Evolutionary conservation across 1,284 basidiomycete species (phyloP).

Genomic region (Trichosporon coremiiforme): DNA sequence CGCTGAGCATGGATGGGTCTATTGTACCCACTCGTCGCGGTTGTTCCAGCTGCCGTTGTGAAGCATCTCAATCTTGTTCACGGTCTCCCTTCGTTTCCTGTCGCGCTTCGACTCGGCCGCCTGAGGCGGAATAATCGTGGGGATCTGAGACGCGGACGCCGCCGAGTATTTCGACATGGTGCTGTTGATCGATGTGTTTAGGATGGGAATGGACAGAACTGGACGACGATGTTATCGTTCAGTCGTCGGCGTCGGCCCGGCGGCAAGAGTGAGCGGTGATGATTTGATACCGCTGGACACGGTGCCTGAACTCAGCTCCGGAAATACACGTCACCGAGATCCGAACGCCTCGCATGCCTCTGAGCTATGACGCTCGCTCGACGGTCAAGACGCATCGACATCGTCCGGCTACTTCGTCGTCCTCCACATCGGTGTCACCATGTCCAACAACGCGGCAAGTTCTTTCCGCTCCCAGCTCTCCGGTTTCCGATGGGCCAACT

Average conservation of each 20-base stretch:
- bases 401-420: neutral
- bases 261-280: neutral
- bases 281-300: neutral
- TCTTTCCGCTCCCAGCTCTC: slow-evolving; percentile 55
- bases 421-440: slow-evolving; percentile 22
- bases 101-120: slow-evolving; percentile 58
- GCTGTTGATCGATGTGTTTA: neutral
- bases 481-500: slow-evolving; percentile 80
- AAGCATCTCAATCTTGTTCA: slow-evolving; percentile 59
- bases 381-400: neutral
- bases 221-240: neutral
- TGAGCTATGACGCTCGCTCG: slow-evolving; percentile 9
- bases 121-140: slow-evolving; percentile 49
- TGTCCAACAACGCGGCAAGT: slow-evolving; percentile 43
- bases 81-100: slow-evolving; percentile 59
- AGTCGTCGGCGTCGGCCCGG: neutral
- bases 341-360: neutral
- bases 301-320: neutral
- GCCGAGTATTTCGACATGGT: slow-evolving; percentile 34
- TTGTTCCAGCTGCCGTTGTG: slow-evolving; percentile 58
- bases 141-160: slow-evolving; percentile 28
- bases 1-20: neutral
- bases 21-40: slow-evolving; percentile 57
- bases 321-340: slow-evolving; percentile 8
- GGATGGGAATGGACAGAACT: slow-evolving; percentile 16